Percentiles rank a stretch among this genome's conserved stretches.
These are phyloP conservation scores for Russula vinacea DNA, from an alignment of 768 basidiomycete genomes.

Conservation along the genomic window DNA sequence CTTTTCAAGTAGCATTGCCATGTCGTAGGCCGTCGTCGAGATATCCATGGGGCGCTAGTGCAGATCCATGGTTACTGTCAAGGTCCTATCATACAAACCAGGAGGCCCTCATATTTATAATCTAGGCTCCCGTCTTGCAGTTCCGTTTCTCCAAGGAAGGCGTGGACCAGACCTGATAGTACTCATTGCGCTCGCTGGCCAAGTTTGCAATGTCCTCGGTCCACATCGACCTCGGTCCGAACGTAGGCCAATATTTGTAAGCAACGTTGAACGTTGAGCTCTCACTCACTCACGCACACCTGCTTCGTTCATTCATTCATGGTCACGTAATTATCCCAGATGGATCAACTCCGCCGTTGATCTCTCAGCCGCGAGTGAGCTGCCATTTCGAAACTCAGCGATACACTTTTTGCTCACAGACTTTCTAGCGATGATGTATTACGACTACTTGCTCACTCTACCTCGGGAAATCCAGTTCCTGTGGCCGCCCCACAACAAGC, in stretches of 20 bases:
- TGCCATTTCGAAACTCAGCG: neutral
- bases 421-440: constrained; percentile 34
- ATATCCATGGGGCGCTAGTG: neutral
- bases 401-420: neutral
- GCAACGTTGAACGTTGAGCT: neutral
- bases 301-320: neutral
- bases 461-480: constrained; percentile 42
- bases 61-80: constrained; percentile 9
- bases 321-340: neutral
- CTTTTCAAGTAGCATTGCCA: neutral
- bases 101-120: constrained; percentile 1
- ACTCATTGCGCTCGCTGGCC: neutral
- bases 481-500: constrained; percentile 42
- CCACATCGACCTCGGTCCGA: constrained; percentile 1
- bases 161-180: neutral
- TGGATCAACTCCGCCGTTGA: constrained; percentile 8
- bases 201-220: constrained; percentile 14
- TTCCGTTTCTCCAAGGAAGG: neutral
- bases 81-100: neutral
- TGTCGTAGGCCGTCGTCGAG: neutral
- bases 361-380: constrained; percentile 15
- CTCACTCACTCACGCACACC: neutral
- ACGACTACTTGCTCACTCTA: constrained; percentile 36
- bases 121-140: neutral
- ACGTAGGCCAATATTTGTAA: constrained; percentile 9